These are phyloP conservation scores for Rhizopogon sp. DNA, from an alignment of 768 basidiomycete species.

Conservation along the genomic window DNA sequence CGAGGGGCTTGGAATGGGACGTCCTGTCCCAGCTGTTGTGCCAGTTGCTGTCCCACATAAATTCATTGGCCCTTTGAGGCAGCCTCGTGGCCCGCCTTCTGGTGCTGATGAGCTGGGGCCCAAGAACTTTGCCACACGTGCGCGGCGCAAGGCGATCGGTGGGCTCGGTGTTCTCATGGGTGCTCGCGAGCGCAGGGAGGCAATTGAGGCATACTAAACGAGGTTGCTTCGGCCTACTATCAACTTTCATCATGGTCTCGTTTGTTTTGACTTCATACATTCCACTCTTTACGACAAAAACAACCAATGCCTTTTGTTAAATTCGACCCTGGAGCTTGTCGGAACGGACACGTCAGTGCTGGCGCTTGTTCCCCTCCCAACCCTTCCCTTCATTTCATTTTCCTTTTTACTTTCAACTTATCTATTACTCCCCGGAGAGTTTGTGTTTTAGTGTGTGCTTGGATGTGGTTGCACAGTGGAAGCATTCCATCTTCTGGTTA, in stretches of 20 bases:
- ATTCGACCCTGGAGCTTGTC: constrained; percentile 3
- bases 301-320: neutral
- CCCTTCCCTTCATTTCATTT: constrained; percentile 3
- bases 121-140: constrained; percentile 85
- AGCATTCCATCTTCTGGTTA: neutral
- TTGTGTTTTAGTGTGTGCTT: neutral
- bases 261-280: constrained; percentile 12
- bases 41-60: constrained; percentile 23
- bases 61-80: constrained; percentile 59
- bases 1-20: constrained; percentile 83
- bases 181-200: constrained; percentile 74
- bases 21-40: constrained; percentile 40
- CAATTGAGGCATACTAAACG: constrained; percentile 63
- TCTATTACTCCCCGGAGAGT: constrained; percentile 1
- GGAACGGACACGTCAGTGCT: constrained; percentile 8
- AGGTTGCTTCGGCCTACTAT: neutral
- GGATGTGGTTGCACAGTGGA: neutral
- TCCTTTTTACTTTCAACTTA: neutral
- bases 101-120: constrained; percentile 82
- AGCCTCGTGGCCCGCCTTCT: constrained; percentile 85
- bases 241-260: constrained; percentile 6
- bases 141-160: constrained; percentile 80
- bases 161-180: constrained; percentile 76
- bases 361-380: constrained; percentile 1
- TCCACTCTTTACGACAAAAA: constrained; percentile 13